Percentiles rank a stretch among this genome's conserved stretches.
phyloP scores from a whole-genome alignment of 2,329 filamentous ascomycete species.

The Anthostomella pinea region DNA sequence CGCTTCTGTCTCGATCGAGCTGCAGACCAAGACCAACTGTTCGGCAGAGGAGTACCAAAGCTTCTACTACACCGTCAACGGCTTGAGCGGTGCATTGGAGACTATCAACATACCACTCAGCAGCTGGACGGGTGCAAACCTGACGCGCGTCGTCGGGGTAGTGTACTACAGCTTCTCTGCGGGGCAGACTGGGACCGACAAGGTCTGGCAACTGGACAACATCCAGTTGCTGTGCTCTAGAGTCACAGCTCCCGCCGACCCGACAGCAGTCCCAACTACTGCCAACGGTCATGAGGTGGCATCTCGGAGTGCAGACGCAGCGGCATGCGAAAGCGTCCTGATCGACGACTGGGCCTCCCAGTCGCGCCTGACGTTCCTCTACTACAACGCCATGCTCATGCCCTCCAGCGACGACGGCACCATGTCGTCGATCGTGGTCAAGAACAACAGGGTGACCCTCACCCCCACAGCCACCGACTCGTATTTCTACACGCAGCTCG shows the following conservation, averaged over 20 bases:
- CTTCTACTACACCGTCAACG: conserved; percentile 41
- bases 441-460: conserved; percentile 49
- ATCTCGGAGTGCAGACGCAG: conserved; percentile 9
- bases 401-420: conserved; percentile 55
- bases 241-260: conserved; percentile 14
- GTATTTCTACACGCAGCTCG: conserved; percentile 58
- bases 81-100: conserved; percentile 48
- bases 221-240: conserved; percentile 42
- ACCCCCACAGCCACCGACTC: conserved; percentile 47
- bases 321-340: conserved; percentile 40
- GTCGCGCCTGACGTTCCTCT: conserved; percentile 58
- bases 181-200: conserved; percentile 28
- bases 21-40: conserved; percentile 25
- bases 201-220: conserved; percentile 49
- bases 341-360: conserved; percentile 62
- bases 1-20: conserved; percentile 30
- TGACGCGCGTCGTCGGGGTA: conserved; percentile 45
- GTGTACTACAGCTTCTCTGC: conserved; percentile 35
- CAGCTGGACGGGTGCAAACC: conserved; percentile 45
- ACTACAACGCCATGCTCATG: conserved; percentile 56
- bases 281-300: conserved; percentile 6
- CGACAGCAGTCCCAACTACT: conserved; percentile 7
- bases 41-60: conserved; percentile 32
- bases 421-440: conserved; percentile 54
- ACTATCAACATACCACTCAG: conserved; percentile 49